Conservation (phyloP, 495 filamentous ascomycete species). For the Letharia lupina region DNA sequence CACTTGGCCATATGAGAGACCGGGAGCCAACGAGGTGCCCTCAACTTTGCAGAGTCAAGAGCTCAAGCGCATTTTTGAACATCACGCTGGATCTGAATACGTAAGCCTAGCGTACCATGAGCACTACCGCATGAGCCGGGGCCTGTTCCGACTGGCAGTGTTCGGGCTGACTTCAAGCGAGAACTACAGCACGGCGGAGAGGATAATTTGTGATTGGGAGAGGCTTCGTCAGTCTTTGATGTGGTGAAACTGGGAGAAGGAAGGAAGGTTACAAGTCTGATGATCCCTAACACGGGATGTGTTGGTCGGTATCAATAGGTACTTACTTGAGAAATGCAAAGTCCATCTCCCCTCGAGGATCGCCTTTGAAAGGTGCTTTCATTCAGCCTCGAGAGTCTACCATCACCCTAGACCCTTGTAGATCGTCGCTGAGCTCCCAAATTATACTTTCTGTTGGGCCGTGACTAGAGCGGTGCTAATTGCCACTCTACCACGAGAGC, state of each 20-base stretch:
- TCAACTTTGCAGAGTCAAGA: slow-evolving; percentile 18
- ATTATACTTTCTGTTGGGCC: too few species aligned
- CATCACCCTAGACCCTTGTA: too few species aligned
- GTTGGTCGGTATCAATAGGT: too few species aligned
- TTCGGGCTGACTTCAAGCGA: background rate
- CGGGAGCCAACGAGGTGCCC: slow-evolving; percentile 23
- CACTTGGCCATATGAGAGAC: slow-evolving; percentile 15
- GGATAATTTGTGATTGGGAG: background rate
- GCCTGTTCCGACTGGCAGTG: slow-evolving; percentile 13
- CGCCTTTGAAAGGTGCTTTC: too few species aligned
- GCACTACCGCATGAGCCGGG: slow-evolving; percentile 23
- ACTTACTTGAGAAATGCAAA: too few species aligned
- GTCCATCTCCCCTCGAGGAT: too few species aligned
- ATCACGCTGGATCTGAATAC: slow-evolving; percentile 26
- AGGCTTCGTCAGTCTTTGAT: background rate
- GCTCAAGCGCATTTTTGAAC: slow-evolving; percentile 30
- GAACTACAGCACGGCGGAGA: background rate
- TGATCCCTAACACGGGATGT: too few species aligned
- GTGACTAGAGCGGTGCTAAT: too few species aligned
- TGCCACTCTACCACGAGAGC: too few species aligned
- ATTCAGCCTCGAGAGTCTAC: too few species aligned
- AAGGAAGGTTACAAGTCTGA: too few species aligned
- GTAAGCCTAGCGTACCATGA: slow-evolving; percentile 24
- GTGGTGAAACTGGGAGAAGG: background rate
- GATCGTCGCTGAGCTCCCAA: too few species aligned